Base-by-base conservation (phyloP, 345 rosid species). In the Sonneratia alba region DNA sequence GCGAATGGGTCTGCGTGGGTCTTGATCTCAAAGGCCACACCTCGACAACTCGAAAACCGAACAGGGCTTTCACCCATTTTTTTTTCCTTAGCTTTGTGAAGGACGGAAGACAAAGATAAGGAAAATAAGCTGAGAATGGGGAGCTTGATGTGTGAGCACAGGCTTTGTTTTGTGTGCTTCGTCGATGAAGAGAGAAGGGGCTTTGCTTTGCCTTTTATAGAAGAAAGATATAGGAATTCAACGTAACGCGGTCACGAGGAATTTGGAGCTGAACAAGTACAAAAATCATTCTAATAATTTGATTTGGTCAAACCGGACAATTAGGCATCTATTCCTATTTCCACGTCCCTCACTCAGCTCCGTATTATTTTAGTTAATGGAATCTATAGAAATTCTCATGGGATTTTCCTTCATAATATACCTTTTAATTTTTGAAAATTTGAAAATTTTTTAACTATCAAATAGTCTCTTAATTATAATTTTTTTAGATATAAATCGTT, bases 41-140 rank as follows among this genome's bases (percentile, higher is more conserved):
- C 96, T 79, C 92, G 71, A 82, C 90, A 89, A 77, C 96, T 89
- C 21, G 87, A 81, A 72, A 87, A 89, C 77, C 90, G 83, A 49
- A 84, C 82, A 0, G 85, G 79, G 19, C 67, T 66, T 56, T 83
- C 78, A 62, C 6, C 66, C 66, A 62, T 53, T 27, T 62, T 12
- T 27, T 27, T 27, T 7, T 59, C 7, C 36, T 24, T 53, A 18
- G 16, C 12, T 67, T n/a, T 40, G 6, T 67, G 49, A 15, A 6
- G 6, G 40, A 24, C 8, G 59, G 37, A 27, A 27, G 38, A 62
- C 27, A 11, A 22, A 47, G 45, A 15, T 68, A 36, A 22, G 19
- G 37, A 6, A 42, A 27, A 1, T 27, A 27, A 27, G 32, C 32
- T 27, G 0, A 27, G 32, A 27, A 27, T 0, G 32, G 32, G 32